Evolutionary conservation across 2,329 filamentous ascomycete species (phyloP).

Genomic region (Sporothrix humicola): DNA sequence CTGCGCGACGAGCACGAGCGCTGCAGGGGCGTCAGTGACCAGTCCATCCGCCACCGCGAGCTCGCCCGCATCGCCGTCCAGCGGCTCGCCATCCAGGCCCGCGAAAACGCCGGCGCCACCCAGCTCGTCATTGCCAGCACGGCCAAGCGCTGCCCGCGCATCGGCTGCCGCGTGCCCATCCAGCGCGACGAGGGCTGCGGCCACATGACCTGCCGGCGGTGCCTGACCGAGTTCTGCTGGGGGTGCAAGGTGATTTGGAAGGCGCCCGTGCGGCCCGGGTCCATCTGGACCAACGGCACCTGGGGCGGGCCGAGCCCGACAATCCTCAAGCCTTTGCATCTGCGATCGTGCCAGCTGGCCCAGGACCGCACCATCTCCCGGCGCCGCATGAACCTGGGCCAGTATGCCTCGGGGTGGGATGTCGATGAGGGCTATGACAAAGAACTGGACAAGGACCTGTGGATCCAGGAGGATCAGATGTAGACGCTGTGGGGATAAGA

Average conservation of each 20-base stretch:
- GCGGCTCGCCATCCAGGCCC: not conserved
- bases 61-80: not conserved
- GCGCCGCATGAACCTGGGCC: not conserved
- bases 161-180: slow-evolving; percentile 38
- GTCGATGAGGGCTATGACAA: not conserved
- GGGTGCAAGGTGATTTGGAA: slow-evolving; percentile 38
- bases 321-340: not conserved
- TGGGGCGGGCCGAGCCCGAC: not conserved
- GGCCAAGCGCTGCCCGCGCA: slow-evolving; percentile 40
- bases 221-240: slow-evolving; percentile 48
- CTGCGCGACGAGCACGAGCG: slow-evolving; percentile 15
- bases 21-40: not conserved
- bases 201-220: slow-evolving; percentile 50
- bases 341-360: not conserved
- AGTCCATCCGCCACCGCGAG: not conserved
- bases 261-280: not conserved
- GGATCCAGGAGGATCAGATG: not conserved
- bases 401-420: slow-evolving; percentile 18
- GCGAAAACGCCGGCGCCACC: slow-evolving; percentile 7
- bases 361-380: not conserved
- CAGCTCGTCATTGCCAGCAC: slow-evolving; percentile 34
- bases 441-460: slow-evolving; percentile 6
- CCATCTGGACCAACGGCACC: not conserved
- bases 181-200: slow-evolving; percentile 47
- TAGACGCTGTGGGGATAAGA: not conserved